These are phyloP conservation scores for Penicillium verrucosum DNA, from an alignment of 2,329 filamentous ascomycete genomes.

Conservation along the genomic window DNA sequence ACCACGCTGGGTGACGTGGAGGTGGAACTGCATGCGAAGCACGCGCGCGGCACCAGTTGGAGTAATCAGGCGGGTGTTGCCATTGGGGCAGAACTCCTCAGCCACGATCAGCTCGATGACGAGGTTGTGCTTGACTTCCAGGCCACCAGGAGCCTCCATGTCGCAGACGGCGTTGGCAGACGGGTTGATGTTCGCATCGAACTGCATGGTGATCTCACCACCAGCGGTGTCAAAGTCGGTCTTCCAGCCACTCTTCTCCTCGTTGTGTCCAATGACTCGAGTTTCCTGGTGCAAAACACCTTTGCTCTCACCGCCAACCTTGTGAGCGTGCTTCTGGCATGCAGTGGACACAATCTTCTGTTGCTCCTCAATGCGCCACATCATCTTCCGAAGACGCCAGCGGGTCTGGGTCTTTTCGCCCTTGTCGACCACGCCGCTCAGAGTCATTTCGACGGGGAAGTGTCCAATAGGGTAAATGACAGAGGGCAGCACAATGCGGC, in stretches of 20 bases:
- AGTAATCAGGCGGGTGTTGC: constrained; percentile 69
- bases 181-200: constrained; percentile 62
- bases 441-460: constrained; percentile 73
- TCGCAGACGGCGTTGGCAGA: constrained; percentile 70
- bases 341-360: constrained; percentile 74
- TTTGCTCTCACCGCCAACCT: constrained; percentile 64
- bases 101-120: constrained; percentile 91
- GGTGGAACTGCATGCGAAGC: constrained; percentile 84
- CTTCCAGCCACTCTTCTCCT: constrained; percentile 88
- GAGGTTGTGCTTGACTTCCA: constrained; percentile 78
- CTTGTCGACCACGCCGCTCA: constrained; percentile 82
- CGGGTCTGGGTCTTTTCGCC: constrained; percentile 66
- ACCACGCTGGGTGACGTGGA: constrained; percentile 75
- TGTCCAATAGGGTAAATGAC: constrained; percentile 82
- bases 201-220: constrained; percentile 79
- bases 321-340: constrained; percentile 70
- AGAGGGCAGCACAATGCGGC: constrained; percentile 74
- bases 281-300: constrained; percentile 71
- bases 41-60: constrained; percentile 89
- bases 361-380: constrained; percentile 89
- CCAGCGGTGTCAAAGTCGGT: constrained; percentile 65
- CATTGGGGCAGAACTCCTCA: constrained; percentile 74
- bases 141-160: constrained; percentile 68
- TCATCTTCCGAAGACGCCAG: constrained; percentile 87
- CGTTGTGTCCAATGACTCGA: constrained; percentile 73